phyloP scores from a whole-genome alignment of 2,329 filamentous ascomycete genomes.

The Aureobasidium sp. region DNA sequence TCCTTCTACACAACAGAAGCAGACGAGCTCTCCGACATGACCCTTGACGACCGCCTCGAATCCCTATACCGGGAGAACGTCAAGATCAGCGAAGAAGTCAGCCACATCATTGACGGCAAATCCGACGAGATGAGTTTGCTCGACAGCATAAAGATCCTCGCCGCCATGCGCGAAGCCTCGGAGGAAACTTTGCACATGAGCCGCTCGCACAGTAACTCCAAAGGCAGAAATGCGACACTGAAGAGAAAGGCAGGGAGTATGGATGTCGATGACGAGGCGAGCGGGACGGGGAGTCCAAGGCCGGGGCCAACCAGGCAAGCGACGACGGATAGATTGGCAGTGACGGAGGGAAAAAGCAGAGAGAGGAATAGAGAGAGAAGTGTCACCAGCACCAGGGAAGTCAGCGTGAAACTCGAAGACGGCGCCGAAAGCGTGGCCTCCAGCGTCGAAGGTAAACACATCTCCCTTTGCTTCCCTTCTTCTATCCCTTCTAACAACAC shows the following conservation, averaged over 20 bases:
- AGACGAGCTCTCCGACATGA: constrained; percentile 26
- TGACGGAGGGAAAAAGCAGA: constrained; percentile 19
- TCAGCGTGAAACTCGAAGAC: constrained; percentile 47
- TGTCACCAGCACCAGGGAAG: constrained; percentile 40
- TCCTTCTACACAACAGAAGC: constrained; percentile 22
- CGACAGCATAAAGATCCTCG: constrained; percentile 40
- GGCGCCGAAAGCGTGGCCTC: constrained; percentile 36
- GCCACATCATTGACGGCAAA: constrained; percentile 37
- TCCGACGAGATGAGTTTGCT: constrained; percentile 36
- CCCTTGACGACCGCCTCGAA: constrained; percentile 41
- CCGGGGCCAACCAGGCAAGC: not conserved
- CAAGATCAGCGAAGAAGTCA: constrained; percentile 40
- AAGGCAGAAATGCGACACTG: constrained; percentile 16
- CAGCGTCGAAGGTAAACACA: constrained; percentile 33
- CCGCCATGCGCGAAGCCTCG: constrained; percentile 41
- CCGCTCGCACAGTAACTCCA: constrained; percentile 12
- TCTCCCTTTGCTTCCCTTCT: not conserved
- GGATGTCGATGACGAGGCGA: constrained; percentile 26
- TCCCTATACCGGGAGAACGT: constrained; percentile 42
- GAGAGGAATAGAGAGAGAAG: constrained; percentile 35
- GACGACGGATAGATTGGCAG: constrained; percentile 13
- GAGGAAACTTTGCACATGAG: constrained; percentile 27
- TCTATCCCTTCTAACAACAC: not conserved
- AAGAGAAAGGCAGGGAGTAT: constrained; percentile 21
- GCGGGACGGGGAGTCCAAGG: constrained; percentile 28